phyloP scores from a whole-genome alignment of 208 protist species.

The Phytomonas sp. region DNA sequence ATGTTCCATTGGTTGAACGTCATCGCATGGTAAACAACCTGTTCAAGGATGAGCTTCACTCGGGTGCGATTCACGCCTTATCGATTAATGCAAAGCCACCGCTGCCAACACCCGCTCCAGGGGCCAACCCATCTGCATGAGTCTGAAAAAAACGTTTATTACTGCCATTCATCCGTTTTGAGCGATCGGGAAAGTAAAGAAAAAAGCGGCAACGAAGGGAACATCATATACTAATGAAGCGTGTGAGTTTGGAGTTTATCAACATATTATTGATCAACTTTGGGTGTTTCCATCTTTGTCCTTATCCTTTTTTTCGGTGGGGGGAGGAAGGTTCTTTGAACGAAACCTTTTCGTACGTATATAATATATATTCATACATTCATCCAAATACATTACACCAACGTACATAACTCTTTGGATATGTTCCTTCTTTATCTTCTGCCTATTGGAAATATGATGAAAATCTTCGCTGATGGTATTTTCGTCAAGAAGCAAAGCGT shows the following conservation, averaged over 20 bases:
- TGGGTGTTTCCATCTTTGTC: no score
- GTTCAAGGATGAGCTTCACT: conserved; percentile 62
- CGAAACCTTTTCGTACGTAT: no score
- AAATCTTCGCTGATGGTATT: background rate
- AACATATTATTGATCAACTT: no score
- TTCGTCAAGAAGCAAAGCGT: background rate
- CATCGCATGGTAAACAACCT: conserved; percentile 72
- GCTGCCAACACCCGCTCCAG: background rate
- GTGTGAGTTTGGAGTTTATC: background rate
- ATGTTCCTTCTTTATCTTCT: background rate
- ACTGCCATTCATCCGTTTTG: background rate
- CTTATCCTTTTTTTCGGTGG: no score
- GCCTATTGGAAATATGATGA: background rate
- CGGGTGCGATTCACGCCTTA: conserved; percentile 61
- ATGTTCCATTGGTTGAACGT: conserved; percentile 46
- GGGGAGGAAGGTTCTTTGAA: no score
- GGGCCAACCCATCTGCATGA: background rate
- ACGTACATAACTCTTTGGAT: background rate
- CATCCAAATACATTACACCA: background rate
- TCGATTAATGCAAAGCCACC: conserved; percentile 21
- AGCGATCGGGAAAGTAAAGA: background rate
- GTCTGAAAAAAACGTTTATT: background rate
- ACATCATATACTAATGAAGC: background rate
- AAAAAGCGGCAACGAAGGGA: background rate
- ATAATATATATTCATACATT: no score